Conservation (phyloP, 2,329 filamentous ascomycete genomes). For the Sporothrix mexicana region DNA sequence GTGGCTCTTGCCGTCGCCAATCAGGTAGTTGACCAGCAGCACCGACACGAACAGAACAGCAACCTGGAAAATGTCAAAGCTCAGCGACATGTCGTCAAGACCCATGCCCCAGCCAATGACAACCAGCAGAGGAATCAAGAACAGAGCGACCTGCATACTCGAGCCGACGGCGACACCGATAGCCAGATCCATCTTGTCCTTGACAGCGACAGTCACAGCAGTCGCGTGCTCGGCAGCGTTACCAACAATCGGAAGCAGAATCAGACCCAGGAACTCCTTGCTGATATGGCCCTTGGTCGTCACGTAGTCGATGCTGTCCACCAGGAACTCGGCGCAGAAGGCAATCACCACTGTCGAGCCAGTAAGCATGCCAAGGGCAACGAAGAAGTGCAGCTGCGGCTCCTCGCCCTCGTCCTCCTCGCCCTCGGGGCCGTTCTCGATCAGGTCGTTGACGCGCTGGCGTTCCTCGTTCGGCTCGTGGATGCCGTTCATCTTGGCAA, state of each 20-base stretch:
- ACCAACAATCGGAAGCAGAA: slow-evolving; percentile 78
- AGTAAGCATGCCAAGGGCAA: slow-evolving; percentile 73
- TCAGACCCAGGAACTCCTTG: slow-evolving; percentile 76
- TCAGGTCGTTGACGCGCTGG: slow-evolving; percentile 32
- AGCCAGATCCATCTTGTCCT: slow-evolving; percentile 85
- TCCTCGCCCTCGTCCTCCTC: slow-evolving; percentile 75
- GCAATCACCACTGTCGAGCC: slow-evolving; percentile 80
- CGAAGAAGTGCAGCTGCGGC: slow-evolving; percentile 73
- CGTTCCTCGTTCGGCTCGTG: slow-evolving; percentile 45
- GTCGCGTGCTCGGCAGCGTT: slow-evolving; percentile 83
- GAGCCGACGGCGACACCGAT: slow-evolving; percentile 82
- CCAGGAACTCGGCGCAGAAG: slow-evolving; percentile 77
- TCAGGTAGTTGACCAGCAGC: slow-evolving; percentile 84
- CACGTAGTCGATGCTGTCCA: slow-evolving; percentile 71
- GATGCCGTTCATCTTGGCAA: slow-evolving; percentile 44
- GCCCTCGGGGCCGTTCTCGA: slow-evolving; percentile 50
- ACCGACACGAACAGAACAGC: slow-evolving; percentile 83
- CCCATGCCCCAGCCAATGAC: slow-evolving; percentile 79
- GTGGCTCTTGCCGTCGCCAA: slow-evolving; percentile 81
- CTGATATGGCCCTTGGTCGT: slow-evolving; percentile 63
- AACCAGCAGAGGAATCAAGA: slow-evolving; percentile 77
- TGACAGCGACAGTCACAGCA: slow-evolving; percentile 77
- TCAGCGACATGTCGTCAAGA: slow-evolving; percentile 75
- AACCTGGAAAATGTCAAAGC: slow-evolving; percentile 89
- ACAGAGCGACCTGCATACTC: slow-evolving; percentile 80